Evolutionary conservation across 1,139 yeast species (phyloP).

Genomic region (Saccharomyces hybrid): DNA sequence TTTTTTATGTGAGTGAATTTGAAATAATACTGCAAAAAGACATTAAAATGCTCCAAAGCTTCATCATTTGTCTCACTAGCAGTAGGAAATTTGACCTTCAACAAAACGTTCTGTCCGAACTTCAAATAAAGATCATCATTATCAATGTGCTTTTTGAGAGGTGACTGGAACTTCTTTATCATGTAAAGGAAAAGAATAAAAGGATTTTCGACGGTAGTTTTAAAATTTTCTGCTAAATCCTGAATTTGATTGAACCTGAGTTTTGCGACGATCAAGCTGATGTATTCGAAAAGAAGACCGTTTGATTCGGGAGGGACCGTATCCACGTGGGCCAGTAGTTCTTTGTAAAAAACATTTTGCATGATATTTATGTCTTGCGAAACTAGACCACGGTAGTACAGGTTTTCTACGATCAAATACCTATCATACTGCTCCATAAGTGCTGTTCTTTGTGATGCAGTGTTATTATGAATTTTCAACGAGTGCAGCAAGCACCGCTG

Average conservation of each 20-base stretch:
- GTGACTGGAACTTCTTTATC: background rate
- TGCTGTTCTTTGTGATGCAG: background rate
- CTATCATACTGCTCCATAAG: conserved; percentile 9
- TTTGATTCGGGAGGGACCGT: conserved; percentile 13
- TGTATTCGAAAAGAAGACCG: conserved; percentile 13
- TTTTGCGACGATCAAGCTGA: conserved; percentile 9
- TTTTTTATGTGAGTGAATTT: conserved; percentile 3
- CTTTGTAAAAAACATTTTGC: background rate
- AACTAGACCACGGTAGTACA: conserved; percentile 19
- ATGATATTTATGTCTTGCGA: background rate
- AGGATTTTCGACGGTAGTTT: background rate
- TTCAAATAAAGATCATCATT: conserved; percentile 16
- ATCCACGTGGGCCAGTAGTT: conserved; percentile 2
- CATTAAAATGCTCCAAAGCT: conserved; percentile 30
- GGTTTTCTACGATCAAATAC: conserved; percentile 22
- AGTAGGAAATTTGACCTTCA: conserved; percentile 36
- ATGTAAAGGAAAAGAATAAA: background rate
- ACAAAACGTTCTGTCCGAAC: conserved; percentile 20
- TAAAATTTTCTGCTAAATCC: background rate
- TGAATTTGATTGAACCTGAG: conserved; percentile 4
- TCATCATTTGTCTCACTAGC: conserved; percentile 38
- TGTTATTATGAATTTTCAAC: conserved; percentile 5
- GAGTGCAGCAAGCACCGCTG: conserved; percentile 9
- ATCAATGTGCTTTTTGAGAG: background rate
- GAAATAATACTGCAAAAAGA: conserved; percentile 23